These are phyloP conservation scores for Fallopia convolvulus DNA, from an alignment of 148 eudicot species.

Conservation along the genomic window DNA sequence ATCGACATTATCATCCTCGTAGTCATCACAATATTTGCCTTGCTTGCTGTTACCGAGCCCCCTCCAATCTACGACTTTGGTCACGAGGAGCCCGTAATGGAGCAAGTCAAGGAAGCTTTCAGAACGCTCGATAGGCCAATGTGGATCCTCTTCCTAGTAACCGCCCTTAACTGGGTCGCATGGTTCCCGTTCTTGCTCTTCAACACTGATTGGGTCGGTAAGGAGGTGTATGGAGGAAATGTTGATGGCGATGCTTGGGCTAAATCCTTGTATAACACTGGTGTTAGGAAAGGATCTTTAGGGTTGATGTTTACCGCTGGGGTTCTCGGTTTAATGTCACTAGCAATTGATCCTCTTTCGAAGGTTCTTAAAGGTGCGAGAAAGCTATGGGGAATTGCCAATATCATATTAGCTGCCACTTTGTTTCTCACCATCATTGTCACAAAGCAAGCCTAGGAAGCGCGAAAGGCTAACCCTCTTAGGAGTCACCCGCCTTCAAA, in stretches of 20 bases:
- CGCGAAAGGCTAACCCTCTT: constrained; percentile 16
- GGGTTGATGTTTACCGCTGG: constrained; percentile 71
- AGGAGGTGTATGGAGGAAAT: constrained; percentile 61
- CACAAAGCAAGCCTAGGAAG: constrained; percentile 43
- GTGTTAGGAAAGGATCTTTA: constrained; percentile 59
- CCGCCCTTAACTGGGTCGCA: constrained; percentile 54
- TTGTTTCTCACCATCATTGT: constrained; percentile 45
- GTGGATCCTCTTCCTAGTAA: constrained; percentile 59
- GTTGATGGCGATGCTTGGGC: constrained; percentile 9
- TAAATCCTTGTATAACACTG: constrained; percentile 28
- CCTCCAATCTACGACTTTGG: not conserved
- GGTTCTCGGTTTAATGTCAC: constrained; percentile 41
- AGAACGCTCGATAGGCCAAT: constrained; percentile 44
- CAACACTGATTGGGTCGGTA: constrained; percentile 76
- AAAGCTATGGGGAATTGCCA: constrained; percentile 63
- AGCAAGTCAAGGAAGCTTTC: constrained; percentile 43
- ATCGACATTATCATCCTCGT: constrained; percentile 42
- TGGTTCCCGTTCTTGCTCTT: constrained; percentile 65
- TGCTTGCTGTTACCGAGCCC: constrained; percentile 27
- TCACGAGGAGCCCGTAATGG: constrained; percentile 27
- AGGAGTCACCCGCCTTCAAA: constrained; percentile 24
- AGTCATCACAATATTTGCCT: constrained; percentile 27
- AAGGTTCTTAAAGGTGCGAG: constrained; percentile 53
- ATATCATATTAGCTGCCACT: constrained; percentile 42
- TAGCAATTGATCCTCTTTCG: constrained; percentile 39